Evolutionary conservation across 192 early-diverging fungal genomes (phyloP).

Genomic region (Dissophora ornata): DNA sequence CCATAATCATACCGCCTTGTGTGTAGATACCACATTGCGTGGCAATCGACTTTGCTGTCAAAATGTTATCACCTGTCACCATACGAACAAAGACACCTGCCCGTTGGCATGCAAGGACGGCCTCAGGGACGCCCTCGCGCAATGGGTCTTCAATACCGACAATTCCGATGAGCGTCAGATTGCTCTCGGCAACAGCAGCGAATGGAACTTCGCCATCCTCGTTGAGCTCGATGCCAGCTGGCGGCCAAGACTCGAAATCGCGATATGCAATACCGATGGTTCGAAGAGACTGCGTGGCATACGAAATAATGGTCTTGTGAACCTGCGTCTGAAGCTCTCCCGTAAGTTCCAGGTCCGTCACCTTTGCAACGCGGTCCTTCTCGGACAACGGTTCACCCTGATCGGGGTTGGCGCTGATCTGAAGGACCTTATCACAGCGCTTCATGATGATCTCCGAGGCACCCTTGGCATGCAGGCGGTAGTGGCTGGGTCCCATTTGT

Average conservation of each 20-base stretch:
- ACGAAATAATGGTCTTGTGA: conserved; percentile 71
- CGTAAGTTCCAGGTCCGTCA: conserved; percentile 27
- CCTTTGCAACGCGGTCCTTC: conserved; percentile 25
- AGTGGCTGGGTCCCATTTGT: conserved; percentile 52
- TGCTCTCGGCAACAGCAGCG: conserved; percentile 63
- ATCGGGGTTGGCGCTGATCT: conserved; percentile 24
- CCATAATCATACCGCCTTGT: conserved; percentile 90
- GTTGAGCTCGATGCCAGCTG: conserved; percentile 45
- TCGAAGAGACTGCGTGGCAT: conserved; percentile 84
- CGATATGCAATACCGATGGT: conserved; percentile 91
- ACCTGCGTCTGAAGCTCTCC: conserved; percentile 49
- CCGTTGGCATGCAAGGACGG: conserved; percentile 86
- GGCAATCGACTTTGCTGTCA: conserved; percentile 95
- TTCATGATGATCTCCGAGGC: conserved; percentile 89
- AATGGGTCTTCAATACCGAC: conserved; percentile 98
- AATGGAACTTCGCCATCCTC: conserved; percentile 66
- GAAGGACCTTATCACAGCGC: conserved; percentile 68
- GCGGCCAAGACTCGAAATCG: conserved; percentile 78
- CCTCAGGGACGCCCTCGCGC: conserved; percentile 92
- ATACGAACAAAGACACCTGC: conserved; percentile 98
- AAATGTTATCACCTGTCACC: conserved; percentile 98
- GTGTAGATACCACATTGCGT: conserved; percentile 93
- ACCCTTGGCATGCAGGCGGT: conserved; percentile 92
- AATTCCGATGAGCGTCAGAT: conserved; percentile 83
- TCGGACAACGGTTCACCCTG: conserved; percentile 8